These are phyloP conservation scores for Aspergillus cejpii DNA, from an alignment of 2,329 filamentous ascomycete genomes.

Conservation along the genomic window DNA sequence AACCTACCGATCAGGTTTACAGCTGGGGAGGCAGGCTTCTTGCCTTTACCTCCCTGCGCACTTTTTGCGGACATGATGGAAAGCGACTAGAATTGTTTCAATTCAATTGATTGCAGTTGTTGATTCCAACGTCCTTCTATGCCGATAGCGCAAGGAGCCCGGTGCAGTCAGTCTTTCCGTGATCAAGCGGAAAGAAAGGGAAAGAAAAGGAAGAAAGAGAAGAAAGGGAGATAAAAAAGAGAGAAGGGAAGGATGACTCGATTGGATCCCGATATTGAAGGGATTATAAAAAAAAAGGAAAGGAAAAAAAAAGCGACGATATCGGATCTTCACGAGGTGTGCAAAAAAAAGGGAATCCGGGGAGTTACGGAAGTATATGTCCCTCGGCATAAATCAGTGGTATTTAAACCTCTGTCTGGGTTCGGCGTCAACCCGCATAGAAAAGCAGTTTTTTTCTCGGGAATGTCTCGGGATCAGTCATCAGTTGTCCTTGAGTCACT, in stretches of 20 bases:
- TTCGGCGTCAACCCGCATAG: constrained; percentile 2
- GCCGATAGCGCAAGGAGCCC: constrained; percentile 1
- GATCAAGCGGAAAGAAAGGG: constrained; percentile 2
- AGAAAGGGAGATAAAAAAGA: neutral
- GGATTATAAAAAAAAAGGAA: constrained; percentile 4
- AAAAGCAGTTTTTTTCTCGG: constrained; percentile 14
- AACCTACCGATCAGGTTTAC: constrained; percentile 81
- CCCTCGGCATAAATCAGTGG: constrained; percentile 16
- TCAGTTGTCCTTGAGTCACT: too few species aligned
- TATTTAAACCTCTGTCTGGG: constrained; percentile 10
- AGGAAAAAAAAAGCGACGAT: constrained; percentile 16
- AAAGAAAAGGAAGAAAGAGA: constrained; percentile 6
- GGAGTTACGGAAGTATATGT: constrained; percentile 32
- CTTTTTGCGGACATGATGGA: constrained; percentile 55
- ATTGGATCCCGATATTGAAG: constrained; percentile 4
- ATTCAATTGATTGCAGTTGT: neutral
- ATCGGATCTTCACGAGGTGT: constrained; percentile 21
- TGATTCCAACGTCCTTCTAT: neutral
- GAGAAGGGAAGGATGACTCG: constrained; percentile 2
- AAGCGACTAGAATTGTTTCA: constrained; percentile 1
- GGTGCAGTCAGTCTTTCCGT: neutral
- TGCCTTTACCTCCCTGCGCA: constrained; percentile 53
- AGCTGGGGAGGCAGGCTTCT: constrained; percentile 74
- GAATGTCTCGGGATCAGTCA: constrained; percentile 22
- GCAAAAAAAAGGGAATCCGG: constrained; percentile 21